phyloP scores from a whole-genome alignment of 805 yeast genomes.

The Candida vaughaniae region DNA sequence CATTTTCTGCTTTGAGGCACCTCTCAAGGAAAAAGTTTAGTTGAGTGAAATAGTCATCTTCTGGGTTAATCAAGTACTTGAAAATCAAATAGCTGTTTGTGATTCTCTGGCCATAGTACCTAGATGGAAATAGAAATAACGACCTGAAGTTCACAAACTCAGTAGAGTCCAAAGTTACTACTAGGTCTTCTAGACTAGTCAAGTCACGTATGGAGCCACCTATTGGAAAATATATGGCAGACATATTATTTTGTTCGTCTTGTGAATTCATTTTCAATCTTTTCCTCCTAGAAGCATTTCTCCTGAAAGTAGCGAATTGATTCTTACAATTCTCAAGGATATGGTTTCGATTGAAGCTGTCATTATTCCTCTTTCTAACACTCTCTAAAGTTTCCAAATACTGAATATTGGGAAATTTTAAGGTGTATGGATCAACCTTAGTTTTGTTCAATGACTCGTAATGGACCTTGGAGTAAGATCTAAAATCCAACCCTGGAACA shows the following conservation, averaged over 20 bases:
- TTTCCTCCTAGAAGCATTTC: slow-evolving; percentile 14
- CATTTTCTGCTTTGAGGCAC: background rate
- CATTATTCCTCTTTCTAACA: background rate
- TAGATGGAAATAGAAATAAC: slow-evolving; percentile 5
- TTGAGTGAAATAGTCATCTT: slow-evolving; percentile 2
- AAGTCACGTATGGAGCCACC: slow-evolving; percentile 17
- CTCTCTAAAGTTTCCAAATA: background rate
- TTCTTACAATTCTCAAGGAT: slow-evolving; percentile 10
- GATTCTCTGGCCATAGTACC: background rate
- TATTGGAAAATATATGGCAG: background rate
- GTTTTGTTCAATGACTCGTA: slow-evolving; percentile 4
- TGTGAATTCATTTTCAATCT: background rate
- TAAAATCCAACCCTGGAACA: slow-evolving; percentile 20
- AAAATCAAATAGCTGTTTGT: slow-evolving; percentile 5
- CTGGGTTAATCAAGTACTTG: slow-evolving; percentile 1
- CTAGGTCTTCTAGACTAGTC: slow-evolving; percentile 19
- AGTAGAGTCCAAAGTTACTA: slow-evolving; percentile 18
- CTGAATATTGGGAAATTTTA: background rate
- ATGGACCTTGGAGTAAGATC: background rate
- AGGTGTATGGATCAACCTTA: background rate
- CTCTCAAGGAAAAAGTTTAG: slow-evolving; percentile 1
- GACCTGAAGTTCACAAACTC: slow-evolving; percentile 14
- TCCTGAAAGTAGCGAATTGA: slow-evolving; percentile 16
- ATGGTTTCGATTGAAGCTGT: background rate
- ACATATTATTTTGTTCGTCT: background rate